Conservation (phyloP, 2,329 filamentous ascomycete species). For the Exophiala bonariae region DNA sequence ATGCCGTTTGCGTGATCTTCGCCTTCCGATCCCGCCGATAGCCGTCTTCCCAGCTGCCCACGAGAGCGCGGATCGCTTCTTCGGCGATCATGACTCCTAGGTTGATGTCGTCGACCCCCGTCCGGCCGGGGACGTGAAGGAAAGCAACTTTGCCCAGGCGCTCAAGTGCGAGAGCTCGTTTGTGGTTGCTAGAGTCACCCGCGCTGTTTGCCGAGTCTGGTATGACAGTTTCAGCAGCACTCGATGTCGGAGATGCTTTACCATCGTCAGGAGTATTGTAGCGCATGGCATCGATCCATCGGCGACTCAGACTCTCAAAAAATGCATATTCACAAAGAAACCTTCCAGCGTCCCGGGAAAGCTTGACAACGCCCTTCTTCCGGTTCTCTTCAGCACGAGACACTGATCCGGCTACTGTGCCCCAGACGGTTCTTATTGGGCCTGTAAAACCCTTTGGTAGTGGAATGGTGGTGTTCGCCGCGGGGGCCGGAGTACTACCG, state of each 20-base stretch:
- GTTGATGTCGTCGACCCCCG: constrained; percentile 48
- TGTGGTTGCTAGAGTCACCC: too few relatives aligned
- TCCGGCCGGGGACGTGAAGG: constrained; percentile 68
- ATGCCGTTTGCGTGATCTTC: background rate
- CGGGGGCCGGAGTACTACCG: background rate
- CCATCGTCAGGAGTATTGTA: background rate
- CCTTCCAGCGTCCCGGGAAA: constrained; percentile 69
- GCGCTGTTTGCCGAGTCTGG: too few relatives aligned
- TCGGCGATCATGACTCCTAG: constrained; percentile 41
- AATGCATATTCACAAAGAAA: constrained; percentile 81
- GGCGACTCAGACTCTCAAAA: constrained; percentile 47
- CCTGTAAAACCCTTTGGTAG: background rate
- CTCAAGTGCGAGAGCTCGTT: constrained; percentile 8
- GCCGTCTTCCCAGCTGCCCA: constrained; percentile 38
- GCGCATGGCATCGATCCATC: constrained; percentile 17
- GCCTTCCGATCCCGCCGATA: constrained; percentile 6
- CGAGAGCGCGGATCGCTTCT: constrained; percentile 44
- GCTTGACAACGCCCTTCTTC: constrained; percentile 43
- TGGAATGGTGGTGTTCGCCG: background rate
- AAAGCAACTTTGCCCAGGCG: constrained; percentile 58
- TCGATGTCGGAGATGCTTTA: too few relatives aligned
- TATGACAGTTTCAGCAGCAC: too few relatives aligned
- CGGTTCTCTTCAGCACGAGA: constrained; percentile 12
- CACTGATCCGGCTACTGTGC: constrained; percentile 1
- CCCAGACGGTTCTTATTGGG: background rate